These are phyloP conservation scores for Geotrichum klebahnii DNA, from an alignment of 1,139 yeast genomes.

Conservation along the genomic window DNA sequence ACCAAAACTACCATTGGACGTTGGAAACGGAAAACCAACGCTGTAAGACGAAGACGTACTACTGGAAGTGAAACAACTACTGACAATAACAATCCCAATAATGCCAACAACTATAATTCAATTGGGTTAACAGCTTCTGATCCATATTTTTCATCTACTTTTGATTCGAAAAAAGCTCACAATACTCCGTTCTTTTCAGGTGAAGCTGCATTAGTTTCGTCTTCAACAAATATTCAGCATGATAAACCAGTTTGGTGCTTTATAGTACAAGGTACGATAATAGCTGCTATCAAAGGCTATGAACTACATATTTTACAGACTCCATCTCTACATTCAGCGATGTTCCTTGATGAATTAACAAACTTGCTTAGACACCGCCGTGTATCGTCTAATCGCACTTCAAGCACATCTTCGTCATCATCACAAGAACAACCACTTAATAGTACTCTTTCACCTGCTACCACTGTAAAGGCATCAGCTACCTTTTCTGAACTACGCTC, in stretches of 20 bases:
- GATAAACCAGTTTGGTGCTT: not conserved
- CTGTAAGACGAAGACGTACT: no score
- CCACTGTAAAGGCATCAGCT: not conserved
- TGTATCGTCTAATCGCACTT: not conserved
- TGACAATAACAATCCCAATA: not conserved
- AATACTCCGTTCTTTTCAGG: not conserved
- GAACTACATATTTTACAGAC: not conserved
- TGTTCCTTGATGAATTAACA: not conserved
- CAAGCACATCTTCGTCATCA: not conserved
- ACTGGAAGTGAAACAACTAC: not conserved
- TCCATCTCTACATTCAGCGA: not conserved
- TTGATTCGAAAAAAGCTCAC: not conserved
- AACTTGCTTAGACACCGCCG: not conserved
- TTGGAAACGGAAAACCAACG: not conserved
- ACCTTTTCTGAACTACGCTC: no score
- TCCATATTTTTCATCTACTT: not conserved
- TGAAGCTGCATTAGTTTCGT: not conserved
- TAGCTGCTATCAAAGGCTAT: not conserved
- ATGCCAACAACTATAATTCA: not conserved
- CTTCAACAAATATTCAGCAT: not conserved
- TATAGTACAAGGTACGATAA: not conserved
- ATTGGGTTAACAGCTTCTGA: not conserved
- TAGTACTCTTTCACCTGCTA: not conserved
- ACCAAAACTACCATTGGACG: constrained; percentile 2
- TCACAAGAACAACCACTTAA: not conserved